Percentiles rank a stretch among this genome's conserved stretches.
Evolutionary conservation across 2,329 filamentous ascomycete genomes (phyloP).

Genomic region (Sporothrix brasiliensis): DNA sequence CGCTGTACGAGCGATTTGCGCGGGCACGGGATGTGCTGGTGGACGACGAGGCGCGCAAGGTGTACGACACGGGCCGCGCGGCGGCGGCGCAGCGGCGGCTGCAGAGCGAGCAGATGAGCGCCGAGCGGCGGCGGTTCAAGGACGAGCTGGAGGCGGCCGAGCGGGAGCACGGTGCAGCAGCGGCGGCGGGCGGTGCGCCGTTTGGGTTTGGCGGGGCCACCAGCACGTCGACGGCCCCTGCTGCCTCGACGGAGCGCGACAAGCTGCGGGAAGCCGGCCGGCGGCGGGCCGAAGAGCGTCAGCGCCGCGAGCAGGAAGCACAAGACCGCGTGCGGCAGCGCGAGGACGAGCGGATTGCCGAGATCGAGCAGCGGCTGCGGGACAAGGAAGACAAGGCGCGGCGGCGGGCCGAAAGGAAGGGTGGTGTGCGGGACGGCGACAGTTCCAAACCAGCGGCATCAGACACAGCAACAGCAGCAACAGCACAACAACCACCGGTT

Average conservation of each 20-base stretch:
- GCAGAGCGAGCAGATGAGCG: constrained; percentile 73
- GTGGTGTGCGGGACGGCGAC: constrained; percentile 41
- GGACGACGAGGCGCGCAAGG: constrained; percentile 68
- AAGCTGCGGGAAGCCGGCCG: constrained; percentile 43
- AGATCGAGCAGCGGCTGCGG: constrained; percentile 50
- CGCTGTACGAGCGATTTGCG: constrained; percentile 82
- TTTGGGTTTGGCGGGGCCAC: constrained; percentile 27
- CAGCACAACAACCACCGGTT: not conserved
- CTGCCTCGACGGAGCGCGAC: constrained; percentile 39
- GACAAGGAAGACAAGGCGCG: constrained; percentile 47
- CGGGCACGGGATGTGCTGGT: constrained; percentile 84
- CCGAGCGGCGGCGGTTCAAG: constrained; percentile 72
- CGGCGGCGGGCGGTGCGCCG: constrained; percentile 41
- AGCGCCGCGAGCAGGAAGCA: constrained; percentile 48
- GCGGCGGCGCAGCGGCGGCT: constrained; percentile 70
- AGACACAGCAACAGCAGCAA: not conserved
- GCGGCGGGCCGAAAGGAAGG: constrained; percentile 50
- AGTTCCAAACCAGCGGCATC: constrained; percentile 7
- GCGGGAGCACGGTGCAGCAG: constrained; percentile 52
- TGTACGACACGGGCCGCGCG: constrained; percentile 77
- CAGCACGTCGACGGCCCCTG: constrained; percentile 13
- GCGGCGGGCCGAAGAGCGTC: constrained; percentile 48
- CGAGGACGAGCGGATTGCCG: constrained; percentile 47
- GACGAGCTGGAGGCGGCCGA: constrained; percentile 85
- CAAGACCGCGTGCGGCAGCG: constrained; percentile 48